Base-by-base conservation (phyloP, 1,284 basidiomycete species). In the Sporisorium sorghi region DNA sequence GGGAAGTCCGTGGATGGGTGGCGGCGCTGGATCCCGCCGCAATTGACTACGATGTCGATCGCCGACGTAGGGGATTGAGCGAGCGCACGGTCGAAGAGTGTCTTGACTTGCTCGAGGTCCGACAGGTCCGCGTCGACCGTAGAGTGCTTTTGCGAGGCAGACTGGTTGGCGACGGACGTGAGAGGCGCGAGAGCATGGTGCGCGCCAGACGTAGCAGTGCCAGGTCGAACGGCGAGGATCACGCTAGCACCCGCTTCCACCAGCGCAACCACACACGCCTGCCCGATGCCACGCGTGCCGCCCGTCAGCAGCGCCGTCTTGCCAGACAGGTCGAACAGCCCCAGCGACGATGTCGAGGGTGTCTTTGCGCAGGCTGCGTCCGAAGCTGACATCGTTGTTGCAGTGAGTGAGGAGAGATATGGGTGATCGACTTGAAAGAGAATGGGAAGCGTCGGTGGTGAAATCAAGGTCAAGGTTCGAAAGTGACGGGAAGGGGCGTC, bases 41-140 rank as follows among this genome's bases (percentile, higher is more conserved):
- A 97, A 86, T 97, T 96, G 84, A 97, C 89, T 49, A 97, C 89
- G 76, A 97, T 88, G 84, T 97, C 90, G 73, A 97, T 90, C 58
- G 89, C 73, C 7, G 85, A 85, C 10, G 59, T 51, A 44, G 87
- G 88, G 87, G 91, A 89, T 63, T 87, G 85, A 50, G 88, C 86
- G 19, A 91, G 86, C 26, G 93, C 91, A 28, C 80, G 77, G 24
- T 73, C 69, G 81, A 93, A 91, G 71, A 92, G 85, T 35, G 83
- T 81, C 78, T 88, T 90, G 74, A 96, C 92, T 30, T 88, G 86
- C 28, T 88, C 86, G 37, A 91, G 86, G 81, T 92, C 89, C 21
- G 88, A 87, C 23, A 97, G 87, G 85, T 97, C 92, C 81, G 91
- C 92, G 39, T 91, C 86, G 54, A 93, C 88, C 70, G 91, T 87